phyloP scores from a whole-genome alignment of 2,329 filamentous ascomycete species.

The Alternaria consortialis region DNA sequence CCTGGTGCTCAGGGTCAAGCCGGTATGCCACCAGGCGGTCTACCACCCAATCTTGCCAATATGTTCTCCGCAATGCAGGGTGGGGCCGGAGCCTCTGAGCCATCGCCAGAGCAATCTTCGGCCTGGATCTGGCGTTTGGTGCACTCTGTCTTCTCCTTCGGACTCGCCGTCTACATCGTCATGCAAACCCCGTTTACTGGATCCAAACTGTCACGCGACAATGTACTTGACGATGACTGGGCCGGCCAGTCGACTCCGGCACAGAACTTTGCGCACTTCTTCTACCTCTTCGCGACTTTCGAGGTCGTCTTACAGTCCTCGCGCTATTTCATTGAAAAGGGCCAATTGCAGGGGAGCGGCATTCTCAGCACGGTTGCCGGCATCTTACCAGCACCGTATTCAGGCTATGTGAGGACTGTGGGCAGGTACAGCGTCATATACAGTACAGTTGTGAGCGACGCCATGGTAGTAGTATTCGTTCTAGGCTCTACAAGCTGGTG shows the following conservation, averaged over 20 bases:
- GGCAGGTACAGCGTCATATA: slow-evolving; percentile 76
- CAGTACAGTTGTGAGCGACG: slow-evolving; percentile 74
- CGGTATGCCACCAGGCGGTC: slow-evolving; percentile 40
- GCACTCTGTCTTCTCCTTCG: slow-evolving; percentile 75
- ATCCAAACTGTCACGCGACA: slow-evolving; percentile 65
- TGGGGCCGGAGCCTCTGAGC: slow-evolving; percentile 48
- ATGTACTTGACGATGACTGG: slow-evolving; percentile 42
- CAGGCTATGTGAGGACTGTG: slow-evolving; percentile 67
- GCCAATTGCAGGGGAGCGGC: slow-evolving; percentile 65
- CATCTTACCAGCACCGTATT: slow-evolving; percentile 72
- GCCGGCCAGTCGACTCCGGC: slow-evolving; percentile 46
- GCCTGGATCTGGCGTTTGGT: slow-evolving; percentile 74
- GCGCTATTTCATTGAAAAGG: slow-evolving; percentile 74
- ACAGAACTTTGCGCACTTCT: slow-evolving; percentile 65
- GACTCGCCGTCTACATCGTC: slow-evolving; percentile 75
- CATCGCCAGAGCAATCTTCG: slow-evolving; percentile 54
- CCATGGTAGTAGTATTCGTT: slow-evolving; percentile 80
- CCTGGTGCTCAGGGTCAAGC: slow-evolving; percentile 36
- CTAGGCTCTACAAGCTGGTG: slow-evolving; percentile 67
- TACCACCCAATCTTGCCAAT: slow-evolving; percentile 54
- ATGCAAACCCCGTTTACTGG: slow-evolving; percentile 74
- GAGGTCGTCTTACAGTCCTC: slow-evolving; percentile 77
- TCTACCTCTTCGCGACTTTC: slow-evolving; percentile 82
- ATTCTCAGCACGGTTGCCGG: slow-evolving; percentile 70
- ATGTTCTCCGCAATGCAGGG: slow-evolving; percentile 58